These are phyloP conservation scores for Pythium oligandrum DNA, from an alignment of 352 stramenopile species.

Conservation along the genomic window DNA sequence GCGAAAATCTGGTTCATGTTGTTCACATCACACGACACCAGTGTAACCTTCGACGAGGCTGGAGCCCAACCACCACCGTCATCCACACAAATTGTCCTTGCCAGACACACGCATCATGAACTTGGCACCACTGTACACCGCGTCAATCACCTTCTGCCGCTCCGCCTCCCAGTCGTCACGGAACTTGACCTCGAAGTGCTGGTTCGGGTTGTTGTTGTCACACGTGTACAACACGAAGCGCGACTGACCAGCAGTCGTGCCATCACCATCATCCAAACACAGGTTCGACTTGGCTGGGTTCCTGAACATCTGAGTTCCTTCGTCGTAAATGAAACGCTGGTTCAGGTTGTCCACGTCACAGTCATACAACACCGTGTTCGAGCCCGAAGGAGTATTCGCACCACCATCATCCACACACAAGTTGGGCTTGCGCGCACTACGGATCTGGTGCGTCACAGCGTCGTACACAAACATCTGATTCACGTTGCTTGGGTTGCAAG, in stretches of 20 bases:
- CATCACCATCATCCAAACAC: constrained; percentile 30
- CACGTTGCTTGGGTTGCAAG: constrained; percentile 7
- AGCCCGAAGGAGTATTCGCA: background rate
- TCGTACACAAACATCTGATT: constrained; percentile 6
- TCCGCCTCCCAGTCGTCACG: constrained; percentile 3
- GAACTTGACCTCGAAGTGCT: constrained; percentile 4
- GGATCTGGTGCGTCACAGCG: constrained; percentile 5
- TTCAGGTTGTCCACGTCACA: constrained; percentile 18
- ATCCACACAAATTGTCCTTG: constrained; percentile 9
- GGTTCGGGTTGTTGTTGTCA: constrained; percentile 7
- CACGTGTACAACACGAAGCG: background rate
- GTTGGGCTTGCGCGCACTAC: constrained; percentile 6
- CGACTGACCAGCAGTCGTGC: background rate
- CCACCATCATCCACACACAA: constrained; percentile 6
- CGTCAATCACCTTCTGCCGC: constrained; percentile 3
- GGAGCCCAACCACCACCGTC: background rate
- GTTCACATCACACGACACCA: constrained; percentile 7
- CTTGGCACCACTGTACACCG: constrained; percentile 3
- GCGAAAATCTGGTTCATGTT: background rate
- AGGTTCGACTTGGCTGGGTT: constrained; percentile 23
- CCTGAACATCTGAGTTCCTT: constrained; percentile 17
- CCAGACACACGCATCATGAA: constrained; percentile 2
- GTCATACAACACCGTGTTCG: constrained; percentile 10
- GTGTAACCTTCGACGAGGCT: background rate
- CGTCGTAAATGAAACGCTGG: constrained; percentile 26